These are phyloP conservation scores for Lachnellula occidentalis DNA, from an alignment of 2,329 filamentous ascomycete genomes.

Conservation along the genomic window DNA sequence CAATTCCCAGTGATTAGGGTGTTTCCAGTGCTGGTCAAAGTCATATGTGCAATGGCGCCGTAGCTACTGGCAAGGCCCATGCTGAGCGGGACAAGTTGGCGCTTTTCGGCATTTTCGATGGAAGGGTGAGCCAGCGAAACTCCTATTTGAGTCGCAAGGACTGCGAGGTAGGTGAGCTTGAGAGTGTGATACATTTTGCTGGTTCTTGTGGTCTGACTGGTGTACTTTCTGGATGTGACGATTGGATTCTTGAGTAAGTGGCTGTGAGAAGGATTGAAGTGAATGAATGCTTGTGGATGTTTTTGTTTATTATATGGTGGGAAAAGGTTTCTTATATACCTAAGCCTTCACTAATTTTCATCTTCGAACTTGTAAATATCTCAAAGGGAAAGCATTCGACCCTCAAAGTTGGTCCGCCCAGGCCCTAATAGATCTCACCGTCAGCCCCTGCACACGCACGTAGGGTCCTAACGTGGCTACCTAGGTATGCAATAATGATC, in stretches of 20 bases:
- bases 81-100: constrained; percentile 1
- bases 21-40: constrained; percentile 6
- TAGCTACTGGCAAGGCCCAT: constrained; percentile 5
- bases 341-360: neutral
- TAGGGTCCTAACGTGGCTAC: too few species aligned
- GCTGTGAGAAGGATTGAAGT: neutral
- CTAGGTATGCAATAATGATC: too few species aligned
- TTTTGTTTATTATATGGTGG: neutral
- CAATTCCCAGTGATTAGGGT: constrained; percentile 8
- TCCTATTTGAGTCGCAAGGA: constrained; percentile 1
- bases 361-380: neutral
- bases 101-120: constrained; percentile 1
- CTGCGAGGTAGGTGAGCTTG: constrained; percentile 4
- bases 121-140: constrained; percentile 1
- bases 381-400: neutral
- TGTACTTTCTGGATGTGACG: neutral
- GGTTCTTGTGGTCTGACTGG: neutral
- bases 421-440: too few species aligned
- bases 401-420: neutral
- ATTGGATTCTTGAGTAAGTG: neutral
- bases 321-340: neutral
- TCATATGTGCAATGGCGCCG: constrained; percentile 6
- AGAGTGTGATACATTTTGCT: constrained; percentile 1
- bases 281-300: neutral
- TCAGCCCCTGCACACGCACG: too few species aligned